Base-by-base conservation (phyloP, 495 filamentous ascomycete genomes). In the Penicillium nucicola region DNA sequence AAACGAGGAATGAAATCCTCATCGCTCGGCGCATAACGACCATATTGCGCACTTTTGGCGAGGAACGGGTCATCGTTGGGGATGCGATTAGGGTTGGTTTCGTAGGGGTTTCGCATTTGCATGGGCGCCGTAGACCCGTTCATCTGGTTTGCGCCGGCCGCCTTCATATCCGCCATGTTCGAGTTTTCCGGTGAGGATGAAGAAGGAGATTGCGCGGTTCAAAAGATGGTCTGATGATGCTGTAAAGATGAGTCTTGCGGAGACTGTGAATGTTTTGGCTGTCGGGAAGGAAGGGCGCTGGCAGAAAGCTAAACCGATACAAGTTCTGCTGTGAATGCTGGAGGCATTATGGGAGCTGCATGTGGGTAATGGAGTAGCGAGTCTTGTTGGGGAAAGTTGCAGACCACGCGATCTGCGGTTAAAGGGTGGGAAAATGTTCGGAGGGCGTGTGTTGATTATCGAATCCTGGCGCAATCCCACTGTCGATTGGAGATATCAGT, bases 1-100 rank as follows among this genome's bases (percentile, higher is more conserved):
- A 70, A 61, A 35, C 41, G 61, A 44, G 72, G 72, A 36, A 55
- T 58, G 52, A 74, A 76, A 50, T 76, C 72, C 42, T 62, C 60
- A 19, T 60, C 50, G n/a, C 61, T 61, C 22, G 66, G 65, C 20
- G 60, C 33, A 48, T 74, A 76, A n/a, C 72, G 69, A n/a, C 71
- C 72, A 55, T 76, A 76, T 0, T 68, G 62, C 28, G 58, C 50
- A 31, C 69, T 76, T 44, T 61, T 64, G 11, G 51, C 48, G 15
- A 69, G 55, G 37, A 71, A 72, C 1, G 67, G 68, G 46, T 74
- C 72, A 20, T 76, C 67, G 19, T 47, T 56, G 7, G 67, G 64
- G 14, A 74, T 65, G 17, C 35, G 40, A 13, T 65, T 53, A 28
- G 64, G 64, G 31, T 65, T 61, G 23, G 68, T 67, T 52, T 71